Percentiles rank a stretch among this genome's conserved stretches.
These are phyloP conservation scores for Talaromyces amestolkiae DNA, from an alignment of 2,329 filamentous ascomycete species.

Conservation along the genomic window DNA sequence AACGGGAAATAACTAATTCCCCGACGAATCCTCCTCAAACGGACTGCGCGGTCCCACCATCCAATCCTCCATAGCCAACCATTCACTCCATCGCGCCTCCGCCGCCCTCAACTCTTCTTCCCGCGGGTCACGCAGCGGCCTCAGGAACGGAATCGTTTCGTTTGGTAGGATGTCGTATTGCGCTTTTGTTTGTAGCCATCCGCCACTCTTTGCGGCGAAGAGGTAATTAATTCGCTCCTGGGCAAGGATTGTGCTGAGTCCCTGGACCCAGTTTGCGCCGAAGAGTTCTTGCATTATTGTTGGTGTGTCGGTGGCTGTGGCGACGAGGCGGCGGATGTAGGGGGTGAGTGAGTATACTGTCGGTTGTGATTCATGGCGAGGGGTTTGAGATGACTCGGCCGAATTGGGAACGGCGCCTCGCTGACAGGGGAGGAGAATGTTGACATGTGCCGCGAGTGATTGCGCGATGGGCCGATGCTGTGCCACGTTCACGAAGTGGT, in stretches of 20 bases:
- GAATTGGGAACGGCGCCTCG: conserved; percentile 48
- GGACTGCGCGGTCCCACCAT: conserved; percentile 74
- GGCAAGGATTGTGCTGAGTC: conserved; percentile 78
- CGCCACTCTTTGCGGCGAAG: conserved; percentile 88
- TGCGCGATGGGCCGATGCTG: conserved; percentile 79
- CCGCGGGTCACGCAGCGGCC: conserved; percentile 70
- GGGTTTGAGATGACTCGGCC: conserved; percentile 30
- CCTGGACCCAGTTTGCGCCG: conserved; percentile 77
- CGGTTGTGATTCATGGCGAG: conserved; percentile 14
- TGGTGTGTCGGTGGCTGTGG: conserved; percentile 88
- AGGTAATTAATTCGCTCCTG: conserved; percentile 89
- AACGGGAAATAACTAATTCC: not conserved
- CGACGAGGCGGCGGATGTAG: conserved; percentile 86
- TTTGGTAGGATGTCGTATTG: conserved; percentile 84
- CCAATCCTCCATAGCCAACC: conserved; percentile 97
- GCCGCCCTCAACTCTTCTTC: conserved; percentile 78
- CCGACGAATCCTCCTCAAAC: conserved; percentile 21
- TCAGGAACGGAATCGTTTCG: conserved; percentile 81
- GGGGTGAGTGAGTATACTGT: conserved; percentile 67
- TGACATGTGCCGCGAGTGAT: conserved; percentile 83
- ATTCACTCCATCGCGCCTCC: conserved; percentile 85
- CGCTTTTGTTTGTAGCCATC: conserved; percentile 82
- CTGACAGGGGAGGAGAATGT: conserved; percentile 87
- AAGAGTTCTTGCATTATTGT: conserved; percentile 86
- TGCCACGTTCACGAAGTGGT: conserved; percentile 83